phyloP scores from a whole-genome alignment of 371 early-diverging fungal genomes.

The Syncephalastrum racemosum region DNA sequence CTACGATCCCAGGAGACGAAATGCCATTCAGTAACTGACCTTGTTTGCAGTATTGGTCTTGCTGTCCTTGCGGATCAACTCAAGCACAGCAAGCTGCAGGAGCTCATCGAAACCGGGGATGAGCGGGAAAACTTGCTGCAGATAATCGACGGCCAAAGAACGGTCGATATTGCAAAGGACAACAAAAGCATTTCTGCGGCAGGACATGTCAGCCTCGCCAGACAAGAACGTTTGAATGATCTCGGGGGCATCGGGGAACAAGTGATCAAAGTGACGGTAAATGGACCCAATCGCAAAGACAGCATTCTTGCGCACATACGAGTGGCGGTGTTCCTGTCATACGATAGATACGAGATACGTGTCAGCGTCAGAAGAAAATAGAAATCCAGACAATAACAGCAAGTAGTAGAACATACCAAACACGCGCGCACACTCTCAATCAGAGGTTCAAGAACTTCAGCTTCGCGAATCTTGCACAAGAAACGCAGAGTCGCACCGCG shows the following conservation, averaged over 20 bases:
- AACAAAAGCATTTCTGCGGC: slow-evolving; percentile 93
- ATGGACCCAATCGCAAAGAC: slow-evolving; percentile 90
- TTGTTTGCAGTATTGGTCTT: slow-evolving; percentile 77
- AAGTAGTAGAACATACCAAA: slow-evolving; percentile 62
- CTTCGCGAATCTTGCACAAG: slow-evolving; percentile 92
- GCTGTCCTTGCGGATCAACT: slow-evolving; percentile 92
- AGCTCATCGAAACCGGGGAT: slow-evolving; percentile 86
- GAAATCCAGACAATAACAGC: no score
- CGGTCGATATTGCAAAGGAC: slow-evolving; percentile 84
- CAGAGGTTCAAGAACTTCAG: slow-evolving; percentile 93
- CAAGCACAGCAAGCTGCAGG: slow-evolving; percentile 91
- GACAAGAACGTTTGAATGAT: slow-evolving; percentile 78
- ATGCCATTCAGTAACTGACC: slow-evolving; percentile 37
- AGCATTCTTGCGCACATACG: slow-evolving; percentile 98
- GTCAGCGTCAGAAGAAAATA: background rate
- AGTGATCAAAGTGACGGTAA: slow-evolving; percentile 81
- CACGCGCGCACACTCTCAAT: slow-evolving; percentile 88
- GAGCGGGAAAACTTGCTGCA: slow-evolving; percentile 70
- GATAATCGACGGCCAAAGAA: slow-evolving; percentile 79
- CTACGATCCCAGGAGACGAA: background rate
- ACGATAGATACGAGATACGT: background rate
- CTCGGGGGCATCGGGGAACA: slow-evolving; percentile 97
- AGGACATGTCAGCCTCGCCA: slow-evolving; percentile 85
- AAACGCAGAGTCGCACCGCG: slow-evolving; percentile 95
- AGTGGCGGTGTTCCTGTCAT: slow-evolving; percentile 81